These are phyloP conservation scores for Sarocladium kiliense DNA, from an alignment of 2,329 filamentous ascomycete species.

Conservation along the genomic window DNA sequence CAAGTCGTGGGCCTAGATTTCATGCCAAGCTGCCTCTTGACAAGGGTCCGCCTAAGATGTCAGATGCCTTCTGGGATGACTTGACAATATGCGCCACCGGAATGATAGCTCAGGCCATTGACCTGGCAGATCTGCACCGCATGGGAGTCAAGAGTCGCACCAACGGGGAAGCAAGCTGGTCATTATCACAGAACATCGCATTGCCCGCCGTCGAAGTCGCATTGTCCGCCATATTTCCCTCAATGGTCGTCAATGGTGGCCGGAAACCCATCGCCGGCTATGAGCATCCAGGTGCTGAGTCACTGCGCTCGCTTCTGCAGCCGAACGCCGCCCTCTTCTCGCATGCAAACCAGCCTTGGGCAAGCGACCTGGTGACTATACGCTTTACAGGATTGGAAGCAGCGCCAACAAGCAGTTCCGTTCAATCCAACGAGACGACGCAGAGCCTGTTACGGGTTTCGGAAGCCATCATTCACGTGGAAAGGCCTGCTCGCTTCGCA, in stretches of 20 bases:
- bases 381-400: conserved; percentile 43
- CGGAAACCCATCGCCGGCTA: not conserved
- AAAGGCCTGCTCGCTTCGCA: conserved; percentile 47
- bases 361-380: conserved; percentile 53
- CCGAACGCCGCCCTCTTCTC: not conserved
- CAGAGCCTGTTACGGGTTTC: conserved; percentile 33
- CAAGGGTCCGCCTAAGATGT: conserved; percentile 37
- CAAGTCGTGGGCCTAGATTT: conserved; percentile 16
- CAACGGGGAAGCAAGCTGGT: conserved; percentile 16
- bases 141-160: conserved; percentile 35
- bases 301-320: not conserved
- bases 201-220: conserved; percentile 44
- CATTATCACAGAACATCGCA: conserved; percentile 29
- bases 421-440: not conserved
- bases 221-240: conserved; percentile 40
- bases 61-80: conserved; percentile 46
- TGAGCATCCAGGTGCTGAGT: not conserved
- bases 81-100: conserved; percentile 45
- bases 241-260: conserved; percentile 21
- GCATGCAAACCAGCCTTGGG: conserved; percentile 42
- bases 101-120: conserved; percentile 45
- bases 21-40: conserved; percentile 38
- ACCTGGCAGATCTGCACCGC: conserved; percentile 41
- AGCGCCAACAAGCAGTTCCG: not conserved
- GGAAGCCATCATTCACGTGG: conserved; percentile 51